Conservation (phyloP, 1,139 yeast species). For the Pneumocystis sp. region DNA sequence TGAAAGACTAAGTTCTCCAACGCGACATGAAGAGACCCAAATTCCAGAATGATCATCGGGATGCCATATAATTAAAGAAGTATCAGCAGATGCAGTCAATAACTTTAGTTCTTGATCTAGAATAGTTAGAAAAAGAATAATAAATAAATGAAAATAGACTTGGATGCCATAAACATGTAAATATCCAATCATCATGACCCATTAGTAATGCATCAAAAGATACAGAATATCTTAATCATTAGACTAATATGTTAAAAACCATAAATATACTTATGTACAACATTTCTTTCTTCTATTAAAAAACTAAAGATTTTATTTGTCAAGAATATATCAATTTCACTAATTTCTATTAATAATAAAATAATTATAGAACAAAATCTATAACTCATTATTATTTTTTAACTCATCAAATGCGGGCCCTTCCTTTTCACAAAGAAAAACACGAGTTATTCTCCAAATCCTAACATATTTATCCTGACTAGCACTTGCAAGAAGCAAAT, state of each 20-base stretch:
- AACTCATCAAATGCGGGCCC: background rate
- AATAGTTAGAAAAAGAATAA: slow-evolving; percentile 22
- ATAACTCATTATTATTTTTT: slow-evolving; percentile 7
- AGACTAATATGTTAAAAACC: background rate
- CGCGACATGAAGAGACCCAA: slow-evolving; percentile 68
- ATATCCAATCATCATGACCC: slow-evolving; percentile 98
- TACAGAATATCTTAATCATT: slow-evolving; percentile 34
- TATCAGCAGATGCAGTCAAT: slow-evolving; percentile 82
- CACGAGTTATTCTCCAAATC: slow-evolving; percentile 43
- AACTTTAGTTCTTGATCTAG: slow-evolving; percentile 35
- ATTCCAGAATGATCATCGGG: slow-evolving; percentile 77
- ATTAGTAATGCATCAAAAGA: slow-evolving; percentile 83
- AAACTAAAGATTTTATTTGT: background rate
- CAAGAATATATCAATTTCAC: background rate
- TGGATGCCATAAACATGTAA: slow-evolving; percentile 54
- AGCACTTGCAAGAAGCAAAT: slow-evolving; percentile 60
- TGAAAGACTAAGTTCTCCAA: slow-evolving; percentile 73
- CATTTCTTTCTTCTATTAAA: background rate
- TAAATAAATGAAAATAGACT: background rate
- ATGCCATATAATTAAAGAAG: slow-evolving; percentile 91
- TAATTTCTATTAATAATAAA: slow-evolving; percentile 1
- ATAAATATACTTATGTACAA: background rate
- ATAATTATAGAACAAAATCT: slow-evolving; percentile 6
- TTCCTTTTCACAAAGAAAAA: slow-evolving; percentile 1
- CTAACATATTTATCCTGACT: slow-evolving; percentile 83